These are phyloP conservation scores for Alternaria sp. DNA, from an alignment of 2,329 filamentous ascomycete genomes.

Conservation along the genomic window DNA sequence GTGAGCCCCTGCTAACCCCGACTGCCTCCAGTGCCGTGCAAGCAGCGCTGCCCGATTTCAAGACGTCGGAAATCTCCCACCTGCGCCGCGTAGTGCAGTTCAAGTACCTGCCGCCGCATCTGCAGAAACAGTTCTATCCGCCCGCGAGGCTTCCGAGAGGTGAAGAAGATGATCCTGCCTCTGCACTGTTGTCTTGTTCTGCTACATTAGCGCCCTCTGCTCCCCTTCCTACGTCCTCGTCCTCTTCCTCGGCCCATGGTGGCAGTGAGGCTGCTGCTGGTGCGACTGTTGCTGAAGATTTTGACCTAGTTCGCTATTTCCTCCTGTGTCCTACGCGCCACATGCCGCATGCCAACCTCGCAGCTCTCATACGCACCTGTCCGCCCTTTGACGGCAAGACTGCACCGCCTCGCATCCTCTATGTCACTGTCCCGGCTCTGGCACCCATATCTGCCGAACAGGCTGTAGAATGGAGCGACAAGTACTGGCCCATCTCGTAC, in stretches of 20 bases:
- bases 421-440: conserved; percentile 73
- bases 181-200: conserved; percentile 42
- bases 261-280: conserved; percentile 24
- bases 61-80: conserved; percentile 61
- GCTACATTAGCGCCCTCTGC: conserved; percentile 26
- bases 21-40: conserved; percentile 55
- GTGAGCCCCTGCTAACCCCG: conserved; percentile 30
- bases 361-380: conserved; percentile 45
- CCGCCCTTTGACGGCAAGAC: conserved; percentile 52
- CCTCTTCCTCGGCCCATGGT: conserved; percentile 14
- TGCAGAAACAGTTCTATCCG: conserved; percentile 53
- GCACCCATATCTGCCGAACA: conserved; percentile 79
- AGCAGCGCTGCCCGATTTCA: conserved; percentile 55
- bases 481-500: conserved; percentile 87
- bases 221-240: conserved; percentile 14
- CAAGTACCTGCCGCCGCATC: conserved; percentile 70
- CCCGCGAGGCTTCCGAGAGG: conserved; percentile 46
- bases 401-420: conserved; percentile 63
- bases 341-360: conserved; percentile 62
- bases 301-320: conserved; percentile 57
- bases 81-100: conserved; percentile 79
- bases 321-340: conserved; percentile 61
- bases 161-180: conserved; percentile 44
- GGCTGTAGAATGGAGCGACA: conserved; percentile 74
- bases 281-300: conserved; percentile 39